Conservation (phyloP, 2,329 filamentous ascomycete species). For the Aspergillus vadensis region DNA sequence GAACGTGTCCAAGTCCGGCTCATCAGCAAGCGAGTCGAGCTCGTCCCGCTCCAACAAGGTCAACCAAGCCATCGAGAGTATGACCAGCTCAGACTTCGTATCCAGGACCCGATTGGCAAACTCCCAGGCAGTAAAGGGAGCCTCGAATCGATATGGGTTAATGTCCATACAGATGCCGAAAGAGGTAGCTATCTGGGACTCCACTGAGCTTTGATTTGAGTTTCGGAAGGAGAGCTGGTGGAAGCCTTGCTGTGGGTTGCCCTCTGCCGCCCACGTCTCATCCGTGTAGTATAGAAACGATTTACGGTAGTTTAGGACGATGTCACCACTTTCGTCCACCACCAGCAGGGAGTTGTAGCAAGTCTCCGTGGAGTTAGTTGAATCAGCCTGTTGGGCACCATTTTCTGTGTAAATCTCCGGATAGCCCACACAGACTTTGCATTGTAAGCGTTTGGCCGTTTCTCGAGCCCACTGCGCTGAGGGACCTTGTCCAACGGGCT, state of each 20-base stretch:
- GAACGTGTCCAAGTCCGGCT: slow-evolving; percentile 62
- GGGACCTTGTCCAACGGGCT: slow-evolving; percentile 57
- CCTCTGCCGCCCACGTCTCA: slow-evolving; percentile 64
- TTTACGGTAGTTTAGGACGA: slow-evolving; percentile 64
- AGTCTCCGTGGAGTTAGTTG: slow-evolving; percentile 23
- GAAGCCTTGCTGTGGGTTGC: slow-evolving; percentile 39
- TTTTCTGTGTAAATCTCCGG: slow-evolving; percentile 50
- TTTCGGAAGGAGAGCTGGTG: slow-evolving; percentile 28
- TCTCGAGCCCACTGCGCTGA: slow-evolving; percentile 60
- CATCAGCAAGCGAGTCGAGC: slow-evolving; percentile 44
- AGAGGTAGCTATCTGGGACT: slow-evolving; percentile 40
- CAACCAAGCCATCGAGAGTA: slow-evolving; percentile 67
- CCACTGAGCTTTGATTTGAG: slow-evolving; percentile 10
- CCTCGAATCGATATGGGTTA: slow-evolving; percentile 64
- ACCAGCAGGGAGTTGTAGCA: slow-evolving; percentile 64
- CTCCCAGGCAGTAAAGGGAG: slow-evolving; percentile 61
- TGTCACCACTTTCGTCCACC: slow-evolving; percentile 55
- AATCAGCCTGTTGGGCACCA: not conserved
- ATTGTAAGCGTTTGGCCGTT: slow-evolving; percentile 56
- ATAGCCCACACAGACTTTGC: slow-evolving; percentile 66
- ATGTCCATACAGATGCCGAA: slow-evolving; percentile 59
- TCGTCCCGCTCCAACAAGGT: slow-evolving; percentile 54
- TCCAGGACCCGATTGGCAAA: slow-evolving; percentile 59
- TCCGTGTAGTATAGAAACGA: slow-evolving; percentile 68
- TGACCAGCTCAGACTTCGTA: slow-evolving; percentile 53